These are phyloP conservation scores for Neltuma alba DNA, from an alignment of 306 rosid species.

Conservation along the genomic window DNA sequence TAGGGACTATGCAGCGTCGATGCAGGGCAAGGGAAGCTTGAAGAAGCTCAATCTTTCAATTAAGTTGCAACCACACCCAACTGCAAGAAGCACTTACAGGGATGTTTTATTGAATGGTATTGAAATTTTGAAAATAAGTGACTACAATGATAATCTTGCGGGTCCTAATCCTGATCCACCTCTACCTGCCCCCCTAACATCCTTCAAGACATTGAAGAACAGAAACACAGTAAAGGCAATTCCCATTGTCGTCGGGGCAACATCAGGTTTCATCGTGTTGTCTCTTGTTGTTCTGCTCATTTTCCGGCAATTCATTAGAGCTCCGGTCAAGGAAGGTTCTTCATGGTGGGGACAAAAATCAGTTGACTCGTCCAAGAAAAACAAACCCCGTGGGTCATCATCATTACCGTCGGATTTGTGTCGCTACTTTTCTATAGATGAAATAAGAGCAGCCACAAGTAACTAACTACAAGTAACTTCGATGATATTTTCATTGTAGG, in stretches of 20 bases:
- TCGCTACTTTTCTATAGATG: not conserved
- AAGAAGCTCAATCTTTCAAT: not conserved
- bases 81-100: rapidly evolving
- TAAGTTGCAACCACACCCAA: not conserved
- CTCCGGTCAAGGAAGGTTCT: no score
- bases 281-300: no score
- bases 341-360: no score
- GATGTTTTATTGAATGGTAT: not conserved
- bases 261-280: not conserved
- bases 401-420: not conserved
- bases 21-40: not conserved
- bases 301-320: no score
- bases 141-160: not conserved
- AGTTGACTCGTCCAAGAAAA: not conserved
- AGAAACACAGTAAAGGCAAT: not conserved
- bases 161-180: not conserved
- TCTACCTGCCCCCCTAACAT: not conserved
- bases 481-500: no score
- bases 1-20: not conserved
- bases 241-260: not conserved
- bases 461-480: no score
- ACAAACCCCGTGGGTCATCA: not conserved
- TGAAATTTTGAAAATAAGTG: not conserved
- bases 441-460: slow-evolving; percentile 6
- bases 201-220: not conserved